Conservation (phyloP, 2,329 filamentous ascomycete genomes). For the Penicillium sp. region DNA sequence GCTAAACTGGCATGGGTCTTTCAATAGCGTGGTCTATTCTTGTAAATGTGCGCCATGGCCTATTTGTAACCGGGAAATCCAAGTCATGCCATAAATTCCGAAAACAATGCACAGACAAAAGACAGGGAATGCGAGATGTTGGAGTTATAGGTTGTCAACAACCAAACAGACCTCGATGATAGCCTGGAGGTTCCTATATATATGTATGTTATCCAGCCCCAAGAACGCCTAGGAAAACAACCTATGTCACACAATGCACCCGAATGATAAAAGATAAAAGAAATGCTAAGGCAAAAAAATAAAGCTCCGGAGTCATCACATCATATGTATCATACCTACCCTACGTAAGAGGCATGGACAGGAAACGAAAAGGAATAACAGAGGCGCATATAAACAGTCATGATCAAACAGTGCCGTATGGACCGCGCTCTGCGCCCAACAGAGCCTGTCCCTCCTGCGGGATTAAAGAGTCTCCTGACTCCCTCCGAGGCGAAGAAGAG, state of each 20-base stretch:
- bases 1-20: background rate
- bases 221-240: background rate
- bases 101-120: background rate
- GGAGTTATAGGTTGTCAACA: background rate
- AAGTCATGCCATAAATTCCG: background rate
- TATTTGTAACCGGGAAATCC: background rate
- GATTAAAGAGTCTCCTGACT: conserved; percentile 5
- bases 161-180: too few relatives aligned
- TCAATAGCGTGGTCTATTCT: conserved; percentile 1
- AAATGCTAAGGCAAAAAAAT: background rate
- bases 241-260: background rate
- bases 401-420: conserved; percentile 35
- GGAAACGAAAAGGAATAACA: background rate
- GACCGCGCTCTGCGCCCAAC: conserved; percentile 24
- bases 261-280: background rate
- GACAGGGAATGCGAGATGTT: background rate
- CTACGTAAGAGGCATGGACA: background rate
- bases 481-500: conserved; percentile 39
- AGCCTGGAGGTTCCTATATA: background rate
- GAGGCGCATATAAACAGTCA: background rate
- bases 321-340: conserved; percentile 5
- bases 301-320: background rate
- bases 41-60: background rate
- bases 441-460: conserved; percentile 30
- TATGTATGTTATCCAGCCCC: background rate